Evolutionary conservation across 129 eudicot species (phyloP).

Genomic region (Tanacetum coccineum): DNA sequence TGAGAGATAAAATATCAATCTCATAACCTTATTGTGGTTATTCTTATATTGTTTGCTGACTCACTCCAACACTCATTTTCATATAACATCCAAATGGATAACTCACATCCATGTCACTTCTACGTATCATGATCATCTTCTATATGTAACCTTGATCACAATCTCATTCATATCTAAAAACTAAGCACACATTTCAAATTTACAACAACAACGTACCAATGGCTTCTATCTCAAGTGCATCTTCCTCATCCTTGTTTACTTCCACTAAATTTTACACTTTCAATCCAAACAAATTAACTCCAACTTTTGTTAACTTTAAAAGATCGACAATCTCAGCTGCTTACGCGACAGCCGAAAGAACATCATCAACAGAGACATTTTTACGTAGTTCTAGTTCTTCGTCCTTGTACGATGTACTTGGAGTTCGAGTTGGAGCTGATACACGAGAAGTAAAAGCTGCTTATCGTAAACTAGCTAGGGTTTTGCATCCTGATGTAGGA

Average conservation of each 20-base stretch:
- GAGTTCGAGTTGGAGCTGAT: conserved; percentile 22
- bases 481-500: conserved; percentile 26
- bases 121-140: no score
- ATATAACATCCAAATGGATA: no score
- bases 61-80: no score
- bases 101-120: no score
- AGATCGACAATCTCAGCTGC: conserved; percentile 7
- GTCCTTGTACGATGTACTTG: conserved; percentile 25
- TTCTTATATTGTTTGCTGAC: no score
- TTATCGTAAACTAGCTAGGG: conserved; percentile 26
- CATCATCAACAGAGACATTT: neutral
- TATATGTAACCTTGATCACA: no score
- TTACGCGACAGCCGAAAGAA: conserved; percentile 14
- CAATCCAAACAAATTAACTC: neutral
- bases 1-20: no score
- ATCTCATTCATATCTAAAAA: neutral
- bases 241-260: conserved; percentile 11
- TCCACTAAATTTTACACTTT: neutral
- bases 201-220: neutral
- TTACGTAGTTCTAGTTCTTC: neutral
- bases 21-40: no score
- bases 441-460: conserved; percentile 15
- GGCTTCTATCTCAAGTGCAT: conserved; percentile 3
- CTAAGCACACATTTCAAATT: neutral
- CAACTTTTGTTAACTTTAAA: neutral